Base-by-base conservation (phyloP, 2,329 filamentous ascomycete species). In the Venturia effusa region DNA sequence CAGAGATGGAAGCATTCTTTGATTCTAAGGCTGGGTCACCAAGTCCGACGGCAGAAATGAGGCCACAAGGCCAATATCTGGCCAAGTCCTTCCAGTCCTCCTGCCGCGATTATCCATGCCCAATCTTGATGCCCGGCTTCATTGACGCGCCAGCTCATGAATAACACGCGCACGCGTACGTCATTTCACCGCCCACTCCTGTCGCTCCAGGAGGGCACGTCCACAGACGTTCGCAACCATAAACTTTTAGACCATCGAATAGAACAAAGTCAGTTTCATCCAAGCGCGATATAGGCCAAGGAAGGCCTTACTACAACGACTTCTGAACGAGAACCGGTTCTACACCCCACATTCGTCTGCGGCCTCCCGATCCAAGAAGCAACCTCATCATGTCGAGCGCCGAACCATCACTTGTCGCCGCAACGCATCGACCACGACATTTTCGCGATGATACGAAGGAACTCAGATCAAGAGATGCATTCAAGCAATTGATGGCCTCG, bases 401-500 rank as follows among this genome's bases (percentile, higher is more conserved):
- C 22, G 45, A 57, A 22, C 27, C 10, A 30, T 30, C 51, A 34
- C 19, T 30, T n/a, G 51, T 30, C 4, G n/a, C 59, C 4, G 59
- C n/a, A 24, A 43, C 59, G 4, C 34, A 60, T 27, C 59, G 59
- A 40, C 74, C 75, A 65, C 75, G 75, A 67, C 76, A 76, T 67
- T 76, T 77, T 65, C 71, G 71, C n/a, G 76, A 77, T 66, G 73
- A 76, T 68, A 72, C 73, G 45, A 67, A 71, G 43, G 67, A 74
- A 41, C 68, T 71, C 57, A 67, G 70, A 66, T 69, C 37, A n/a
- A 59, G 75, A 72, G 79, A 81, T 66, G 75, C 79, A 63, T 74
- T 78, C 71, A 80, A 80, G 66, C 79, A 81, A 69, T 73, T 81
- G 66, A 72, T 80, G 68, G 78, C 79, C 63, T 81, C 78, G 19